phyloP scores from a whole-genome alignment of 805 yeast genomes.

The Hanseniaspora lachancei region DNA sequence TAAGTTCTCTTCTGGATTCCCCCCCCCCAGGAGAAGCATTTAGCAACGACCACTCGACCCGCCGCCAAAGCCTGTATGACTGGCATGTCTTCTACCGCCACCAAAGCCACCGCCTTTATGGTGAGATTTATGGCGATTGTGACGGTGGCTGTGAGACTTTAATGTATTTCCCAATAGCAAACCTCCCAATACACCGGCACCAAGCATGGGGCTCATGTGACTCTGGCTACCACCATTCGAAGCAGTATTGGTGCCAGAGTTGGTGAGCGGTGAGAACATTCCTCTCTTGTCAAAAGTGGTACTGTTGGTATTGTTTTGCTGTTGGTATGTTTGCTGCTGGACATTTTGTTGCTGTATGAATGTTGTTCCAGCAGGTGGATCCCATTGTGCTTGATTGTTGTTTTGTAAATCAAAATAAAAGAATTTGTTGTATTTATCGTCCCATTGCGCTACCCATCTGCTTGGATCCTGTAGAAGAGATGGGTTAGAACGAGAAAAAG shows the following conservation, averaged over 20 bases:
- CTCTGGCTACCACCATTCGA: conserved; percentile 13
- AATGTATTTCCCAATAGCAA: background rate
- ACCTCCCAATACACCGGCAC: conserved; percentile 4
- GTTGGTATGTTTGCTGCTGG: conserved; percentile 29
- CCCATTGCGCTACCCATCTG: conserved; percentile 67
- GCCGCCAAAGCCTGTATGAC: background rate
- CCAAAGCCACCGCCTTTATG: background rate
- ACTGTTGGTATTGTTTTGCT: conserved; percentile 14
- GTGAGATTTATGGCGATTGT: too few species aligned
- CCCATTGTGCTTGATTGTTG: conserved; percentile 82
- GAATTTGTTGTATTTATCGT: conserved; percentile 56
- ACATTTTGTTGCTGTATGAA: conserved; percentile 5
- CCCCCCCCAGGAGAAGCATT: too few species aligned
- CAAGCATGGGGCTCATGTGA: conserved; percentile 16
- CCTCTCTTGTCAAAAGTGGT: conserved; percentile 3
- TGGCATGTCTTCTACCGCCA: background rate
- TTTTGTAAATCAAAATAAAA: conserved; percentile 59
- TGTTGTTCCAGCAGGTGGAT: conserved; percentile 52
- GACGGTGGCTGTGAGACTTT: background rate
- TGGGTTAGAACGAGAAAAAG: conserved; percentile 20
- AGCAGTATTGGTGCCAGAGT: conserved; percentile 2
- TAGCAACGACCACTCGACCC: background rate
- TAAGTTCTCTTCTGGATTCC: too few species aligned
- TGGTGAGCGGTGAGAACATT: background rate
- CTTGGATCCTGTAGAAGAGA: conserved; percentile 48